A percentile compares a stretch with the other conserved stretches of the same genome.
These are phyloP conservation scores for Conticribra guillardii DNA, from an alignment of 108 stramenopile species.

Conservation along the genomic window DNA sequence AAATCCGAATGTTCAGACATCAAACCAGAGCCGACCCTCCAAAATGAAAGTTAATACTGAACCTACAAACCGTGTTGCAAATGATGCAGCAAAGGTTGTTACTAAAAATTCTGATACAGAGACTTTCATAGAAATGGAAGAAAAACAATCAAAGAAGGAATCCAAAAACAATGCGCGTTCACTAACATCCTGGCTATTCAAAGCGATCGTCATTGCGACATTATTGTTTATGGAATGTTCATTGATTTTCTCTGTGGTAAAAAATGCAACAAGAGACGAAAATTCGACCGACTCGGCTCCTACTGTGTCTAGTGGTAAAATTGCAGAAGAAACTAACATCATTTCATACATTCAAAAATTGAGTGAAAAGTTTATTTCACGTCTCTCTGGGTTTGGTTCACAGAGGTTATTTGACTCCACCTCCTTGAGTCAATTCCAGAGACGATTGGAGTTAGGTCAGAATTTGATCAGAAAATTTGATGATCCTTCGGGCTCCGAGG, in stretches of 20 bases:
- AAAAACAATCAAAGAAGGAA: neutral
- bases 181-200: neutral
- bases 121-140: neutral
- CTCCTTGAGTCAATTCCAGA: slow-evolving; percentile 5
- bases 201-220: neutral
- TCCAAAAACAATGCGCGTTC: neutral
- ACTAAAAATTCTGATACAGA: too few relatives aligned
- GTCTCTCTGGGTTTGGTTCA: neutral
- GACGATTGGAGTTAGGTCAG: slow-evolving; percentile 11
- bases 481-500: slow-evolving; percentile 31
- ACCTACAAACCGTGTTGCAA: too few relatives aligned
- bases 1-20: too few relatives aligned
- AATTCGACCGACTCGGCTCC: too few relatives aligned
- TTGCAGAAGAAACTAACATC: neutral
- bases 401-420: neutral
- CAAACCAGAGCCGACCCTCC: too few relatives aligned
- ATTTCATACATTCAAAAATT: neutral
- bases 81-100: too few relatives aligned
- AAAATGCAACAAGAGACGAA: neutral
- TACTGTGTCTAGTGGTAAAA: too few relatives aligned
- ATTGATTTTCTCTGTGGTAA: neutral
- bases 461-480: slow-evolving; percentile 7
- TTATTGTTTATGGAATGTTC: neutral
- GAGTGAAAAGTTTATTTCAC: neutral
- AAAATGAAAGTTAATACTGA: too few relatives aligned